Evolutionary conservation across 768 basidiomycete genomes (phyloP).

Genomic region (Kwoniella dejecticola): DNA sequence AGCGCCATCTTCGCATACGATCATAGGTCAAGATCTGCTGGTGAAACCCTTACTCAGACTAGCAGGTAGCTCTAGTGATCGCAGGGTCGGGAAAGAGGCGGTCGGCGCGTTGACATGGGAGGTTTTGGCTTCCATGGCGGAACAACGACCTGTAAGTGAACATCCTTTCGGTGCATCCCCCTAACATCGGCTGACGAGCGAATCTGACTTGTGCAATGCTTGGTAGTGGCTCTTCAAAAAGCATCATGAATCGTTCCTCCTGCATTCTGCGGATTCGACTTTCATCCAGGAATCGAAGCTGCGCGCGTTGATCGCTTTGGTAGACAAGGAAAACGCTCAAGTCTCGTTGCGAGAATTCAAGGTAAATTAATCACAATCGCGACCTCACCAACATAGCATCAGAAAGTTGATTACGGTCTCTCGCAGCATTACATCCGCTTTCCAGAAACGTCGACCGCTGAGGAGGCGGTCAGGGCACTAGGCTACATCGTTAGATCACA

Average conservation of each 20-base stretch:
- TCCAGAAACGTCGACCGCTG: slow-evolving; percentile 69
- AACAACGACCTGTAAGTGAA: slow-evolving; percentile 65
- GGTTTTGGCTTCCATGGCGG: slow-evolving; percentile 69
- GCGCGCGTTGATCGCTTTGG: slow-evolving; percentile 67
- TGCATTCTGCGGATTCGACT: slow-evolving; percentile 68
- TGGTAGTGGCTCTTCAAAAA: slow-evolving; percentile 66
- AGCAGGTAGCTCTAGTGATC: slow-evolving; percentile 60
- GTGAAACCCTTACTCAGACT: slow-evolving; percentile 75
- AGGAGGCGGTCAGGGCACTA: slow-evolving; percentile 73
- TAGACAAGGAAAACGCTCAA: slow-evolving; percentile 68
- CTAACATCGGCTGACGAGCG: not conserved
- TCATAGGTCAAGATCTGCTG: slow-evolving; percentile 59
- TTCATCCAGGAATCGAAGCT: slow-evolving; percentile 76
- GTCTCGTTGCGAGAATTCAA: slow-evolving; percentile 78
- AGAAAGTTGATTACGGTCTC: not conserved
- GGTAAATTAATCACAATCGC: slow-evolving; percentile 59
- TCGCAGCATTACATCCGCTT: slow-evolving; percentile 79
- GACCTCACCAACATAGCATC: slow-evolving; percentile 1
- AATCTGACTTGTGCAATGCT: not conserved
- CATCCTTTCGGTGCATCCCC: not conserved
- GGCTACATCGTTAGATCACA: slow-evolving; percentile 72
- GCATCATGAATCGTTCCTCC: slow-evolving; percentile 68
- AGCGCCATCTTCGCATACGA: slow-evolving; percentile 57
- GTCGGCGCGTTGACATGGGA: slow-evolving; percentile 73
- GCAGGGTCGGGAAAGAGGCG: slow-evolving; percentile 58